A percentile compares a stretch with the other conserved stretches of the same genome.
Evolutionary conservation across 2,329 filamentous ascomycete species (phyloP).

Genomic region (Thyridium curvatum): DNA sequence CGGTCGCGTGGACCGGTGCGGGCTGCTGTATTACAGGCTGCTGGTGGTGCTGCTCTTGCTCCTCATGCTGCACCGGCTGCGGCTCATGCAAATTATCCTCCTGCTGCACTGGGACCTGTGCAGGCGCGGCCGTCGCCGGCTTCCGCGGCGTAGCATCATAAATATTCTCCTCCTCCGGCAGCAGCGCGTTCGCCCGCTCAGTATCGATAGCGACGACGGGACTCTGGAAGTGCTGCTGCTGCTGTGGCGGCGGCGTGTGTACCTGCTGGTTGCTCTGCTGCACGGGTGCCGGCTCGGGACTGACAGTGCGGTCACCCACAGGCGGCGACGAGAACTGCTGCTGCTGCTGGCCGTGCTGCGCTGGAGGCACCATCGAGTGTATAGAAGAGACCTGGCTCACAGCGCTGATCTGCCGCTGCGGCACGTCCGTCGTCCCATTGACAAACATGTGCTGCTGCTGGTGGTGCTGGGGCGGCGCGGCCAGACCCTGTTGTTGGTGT

Average conservation of each 20-base stretch:
- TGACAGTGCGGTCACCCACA: constrained; percentile 8
- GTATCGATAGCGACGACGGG: constrained; percentile 3
- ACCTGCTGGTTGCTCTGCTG: too few relatives aligned
- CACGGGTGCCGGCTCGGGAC: constrained; percentile 12
- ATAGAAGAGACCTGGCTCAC: constrained; percentile 18
- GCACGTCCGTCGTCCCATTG: constrained; percentile 8
- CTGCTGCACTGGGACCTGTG: too few relatives aligned
- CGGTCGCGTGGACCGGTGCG: neutral
- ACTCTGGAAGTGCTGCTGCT: neutral
- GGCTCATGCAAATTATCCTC: neutral
- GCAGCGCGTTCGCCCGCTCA: constrained; percentile 9
- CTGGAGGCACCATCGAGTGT: constrained; percentile 3
- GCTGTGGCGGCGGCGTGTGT: too few relatives aligned
- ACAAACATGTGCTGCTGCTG: constrained; percentile 4
- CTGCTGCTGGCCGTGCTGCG: constrained; percentile 1
- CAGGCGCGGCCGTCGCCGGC: too few relatives aligned
- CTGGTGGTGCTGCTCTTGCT: constrained; percentile 7
- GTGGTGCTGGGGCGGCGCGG: constrained; percentile 3
- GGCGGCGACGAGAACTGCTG: neutral
- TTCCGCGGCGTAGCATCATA: constrained; percentile 24
- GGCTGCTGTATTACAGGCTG: neutral
- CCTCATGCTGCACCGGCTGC: constrained; percentile 5
- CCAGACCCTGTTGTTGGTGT: neutral
- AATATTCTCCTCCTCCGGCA: constrained; percentile 20
- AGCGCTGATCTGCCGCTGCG: constrained; percentile 17